Base-by-base conservation (phyloP, 108 stramenopile species). In the Discostella stelligeroides region DNA sequence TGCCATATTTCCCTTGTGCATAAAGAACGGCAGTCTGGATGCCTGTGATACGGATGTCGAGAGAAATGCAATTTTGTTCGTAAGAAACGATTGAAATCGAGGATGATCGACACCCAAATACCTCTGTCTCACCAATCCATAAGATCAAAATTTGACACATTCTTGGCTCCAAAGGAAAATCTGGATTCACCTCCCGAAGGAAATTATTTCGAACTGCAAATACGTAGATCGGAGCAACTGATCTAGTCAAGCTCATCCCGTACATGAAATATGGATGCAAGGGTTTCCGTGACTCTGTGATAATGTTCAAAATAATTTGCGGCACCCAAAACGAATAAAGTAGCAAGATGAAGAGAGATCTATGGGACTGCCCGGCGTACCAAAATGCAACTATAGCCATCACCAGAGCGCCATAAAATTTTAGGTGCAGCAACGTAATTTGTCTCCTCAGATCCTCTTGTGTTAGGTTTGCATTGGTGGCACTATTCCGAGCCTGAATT, bases 241-340 rank as follows among this genome's bases (percentile, higher is more conserved):
- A 64, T 24, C 96, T 78, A 27, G 98, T 84, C 9, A 87, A 21
- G 53, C 87, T 88, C 90, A 95, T 97, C 10, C 95, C 96, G 43
- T 90, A 83, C 18, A 99, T 62, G 73, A 92, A 97, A 23, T 90
- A 78, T 0, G 63, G 69, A 80, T 95, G 93, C 68, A 98, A 65
- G 2, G 92, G 92, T n/a, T 81, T 81, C 60, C 88, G 81, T 10
- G 91, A 76, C 69, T 95, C 95, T 21, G 91, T 88, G 15, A 82
- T 62, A 54, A 90, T 83, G 69, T 97, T 98, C 65, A 71, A 66
- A 37, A 95, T 70, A 47, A 99, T 98, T 70, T 99, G 97, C 28
- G 98, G 98, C 9, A 97, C 91, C 98, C 98, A 99, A 79, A 98
- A 99, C 29, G 92, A 92, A 73, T 94, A 95, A 60, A 95, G 69